Percentiles rank a stretch among this genome's conserved stretches.
Evolutionary conservation across 768 basidiomycete genomes (phyloP).

Genomic region (Lactarius trivialis): DNA sequence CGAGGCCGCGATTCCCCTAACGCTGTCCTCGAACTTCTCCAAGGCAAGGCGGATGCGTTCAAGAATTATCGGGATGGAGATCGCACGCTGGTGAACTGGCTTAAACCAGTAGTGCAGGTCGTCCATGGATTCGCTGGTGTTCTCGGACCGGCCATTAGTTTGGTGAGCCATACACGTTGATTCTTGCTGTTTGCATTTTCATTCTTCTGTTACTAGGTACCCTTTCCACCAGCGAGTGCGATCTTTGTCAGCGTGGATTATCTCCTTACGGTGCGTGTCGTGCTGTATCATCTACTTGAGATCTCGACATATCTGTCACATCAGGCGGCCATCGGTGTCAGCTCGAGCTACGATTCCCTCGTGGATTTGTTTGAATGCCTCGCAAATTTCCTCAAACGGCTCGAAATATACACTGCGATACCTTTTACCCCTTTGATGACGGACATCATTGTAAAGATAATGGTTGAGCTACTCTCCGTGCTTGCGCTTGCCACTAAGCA

Average conservation of each 20-base stretch:
- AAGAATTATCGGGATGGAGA: slow-evolving; percentile 1
- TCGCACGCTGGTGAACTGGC: background rate
- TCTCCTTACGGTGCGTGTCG: background rate
- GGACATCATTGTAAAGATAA: background rate
- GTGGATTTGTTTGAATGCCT: background rate
- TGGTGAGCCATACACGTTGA: background rate
- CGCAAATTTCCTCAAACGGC: background rate
- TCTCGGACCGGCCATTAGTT: background rate
- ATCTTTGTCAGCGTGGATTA: background rate
- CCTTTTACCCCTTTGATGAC: background rate
- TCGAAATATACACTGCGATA: background rate
- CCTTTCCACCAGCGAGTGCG: background rate
- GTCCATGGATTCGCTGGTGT: background rate
- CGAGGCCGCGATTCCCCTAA: background rate
- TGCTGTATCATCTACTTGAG: background rate
- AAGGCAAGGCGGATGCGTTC: background rate
- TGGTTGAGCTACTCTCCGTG: background rate
- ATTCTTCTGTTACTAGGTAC: background rate
- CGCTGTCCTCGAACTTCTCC: background rate
- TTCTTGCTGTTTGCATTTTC: background rate
- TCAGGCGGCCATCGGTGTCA: background rate
- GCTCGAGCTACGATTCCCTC: background rate
- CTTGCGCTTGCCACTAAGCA: background rate
- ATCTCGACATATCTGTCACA: no score
- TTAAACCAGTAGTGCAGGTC: background rate